Evolutionary conservation across 345 rosid genomes (phyloP), one percentile per base, ranked within the genome.

Genomic region (Isatis tinctoria): DNA sequence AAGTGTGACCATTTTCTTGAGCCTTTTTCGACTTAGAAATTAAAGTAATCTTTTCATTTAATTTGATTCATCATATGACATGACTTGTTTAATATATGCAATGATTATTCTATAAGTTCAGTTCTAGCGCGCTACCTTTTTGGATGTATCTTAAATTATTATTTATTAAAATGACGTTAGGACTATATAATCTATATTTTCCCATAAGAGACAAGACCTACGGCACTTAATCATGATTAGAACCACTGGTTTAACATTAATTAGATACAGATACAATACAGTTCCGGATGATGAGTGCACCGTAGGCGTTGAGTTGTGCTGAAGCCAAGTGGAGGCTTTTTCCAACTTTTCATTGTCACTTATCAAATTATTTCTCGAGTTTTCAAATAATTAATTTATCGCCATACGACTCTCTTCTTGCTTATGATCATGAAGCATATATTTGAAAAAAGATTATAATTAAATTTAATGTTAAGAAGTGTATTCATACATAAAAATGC

Each of bases 141-240:
- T 74, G 66, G 70, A 65, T 56, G 52, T 61, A 22, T 63, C 36
- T 59, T 7, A 43, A n/a, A 17, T 37, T 14, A 33, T 43, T 56
- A 65, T 32, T 32, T 65, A 22, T 30, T 4, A 17, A 48, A 64
- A 66, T 33, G 60, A 65, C 57, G 41, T 65, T 13, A 18, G 32
- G 40, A 32, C 26, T 44, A 26, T 5, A 39, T 59, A 40, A 10
- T 14, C 9, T 47, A 57, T 48, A 33, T 28, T 18, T 48, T 52
- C 40, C 17, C 36, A 40, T n/a, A 39, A 53, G 70, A 69, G 74
- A 69, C 70, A 75, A 75, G 58, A 67, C 39, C 69, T 61, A 41
- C 58, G 65, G 16, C 24, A 75, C 69, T 61, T 60, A 69, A 69
- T 41, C 64, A 69, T 76, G 51, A 76, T 61, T 69, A 61, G 67